Evolutionary conservation across 345 rosid species (phyloP).

Genomic region (Gynandropsis gynandra): DNA sequence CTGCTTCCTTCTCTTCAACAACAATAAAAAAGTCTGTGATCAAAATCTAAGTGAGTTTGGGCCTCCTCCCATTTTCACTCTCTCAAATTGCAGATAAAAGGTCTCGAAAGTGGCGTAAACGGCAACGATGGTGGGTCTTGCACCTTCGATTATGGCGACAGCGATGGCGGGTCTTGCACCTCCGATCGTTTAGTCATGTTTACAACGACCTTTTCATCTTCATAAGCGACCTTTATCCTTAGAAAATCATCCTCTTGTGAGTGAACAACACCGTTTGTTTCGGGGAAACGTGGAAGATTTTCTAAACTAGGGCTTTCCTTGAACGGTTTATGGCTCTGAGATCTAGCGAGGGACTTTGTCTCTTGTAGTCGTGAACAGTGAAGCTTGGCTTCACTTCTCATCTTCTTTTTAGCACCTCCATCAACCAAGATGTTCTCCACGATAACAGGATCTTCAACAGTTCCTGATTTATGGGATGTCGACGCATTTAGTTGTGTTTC

Average conservation of each 20-base stretch:
- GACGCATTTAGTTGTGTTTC: slow-evolving; percentile 38
- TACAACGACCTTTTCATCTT: slow-evolving; percentile 59
- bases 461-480: slow-evolving; percentile 3
- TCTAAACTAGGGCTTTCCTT: slow-evolving; percentile 29
- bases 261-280: slow-evolving; percentile 11
- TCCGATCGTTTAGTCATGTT: too few species aligned
- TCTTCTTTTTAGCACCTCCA: slow-evolving; percentile 27
- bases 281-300: slow-evolving; percentile 22
- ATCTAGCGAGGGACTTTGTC: slow-evolving; percentile 32
- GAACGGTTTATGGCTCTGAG: slow-evolving; percentile 37
- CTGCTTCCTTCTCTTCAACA: too few species aligned
- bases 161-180: too few species aligned
- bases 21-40: too few species aligned
- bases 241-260: slow-evolving; percentile 41
- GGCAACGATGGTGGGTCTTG: too few species aligned
- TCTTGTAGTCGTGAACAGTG: slow-evolving; percentile 33
- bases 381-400: slow-evolving; percentile 37
- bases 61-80: too few species aligned
- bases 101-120: too few species aligned
- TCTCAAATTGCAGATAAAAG: too few species aligned
- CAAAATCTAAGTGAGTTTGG: too few species aligned
- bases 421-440: slow-evolving; percentile 28
- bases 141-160: too few species aligned
- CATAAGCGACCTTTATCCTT: slow-evolving; percentile 57
- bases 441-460: slow-evolving; percentile 23